Conservation (phyloP, 306 rosid genomes). For the Cercis canadensis region DNA sequence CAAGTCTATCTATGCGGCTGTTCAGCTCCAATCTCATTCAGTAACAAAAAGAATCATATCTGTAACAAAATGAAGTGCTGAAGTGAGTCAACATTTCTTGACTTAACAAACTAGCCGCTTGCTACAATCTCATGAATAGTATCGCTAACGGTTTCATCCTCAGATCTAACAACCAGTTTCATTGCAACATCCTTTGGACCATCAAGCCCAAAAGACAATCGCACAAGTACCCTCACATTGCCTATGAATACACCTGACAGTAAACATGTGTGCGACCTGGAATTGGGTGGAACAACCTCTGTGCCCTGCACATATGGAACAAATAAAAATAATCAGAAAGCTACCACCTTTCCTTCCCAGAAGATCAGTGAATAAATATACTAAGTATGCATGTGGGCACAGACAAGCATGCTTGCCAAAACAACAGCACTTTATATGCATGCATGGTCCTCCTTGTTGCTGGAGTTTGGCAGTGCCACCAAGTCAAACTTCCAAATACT, state of each 20-base stretch:
- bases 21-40: slow-evolving; percentile 40
- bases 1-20: slow-evolving; percentile 47
- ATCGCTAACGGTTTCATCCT: slow-evolving; percentile 73
- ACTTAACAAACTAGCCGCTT: slow-evolving; percentile 68
- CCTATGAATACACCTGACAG: slow-evolving; percentile 87
- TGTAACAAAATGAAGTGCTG: slow-evolving; percentile 35
- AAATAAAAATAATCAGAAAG: slow-evolving; percentile 29
- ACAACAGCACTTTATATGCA: neutral
- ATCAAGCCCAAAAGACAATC: slow-evolving; percentile 87
- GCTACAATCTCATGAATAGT: slow-evolving; percentile 93
- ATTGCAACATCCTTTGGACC: slow-evolving; percentile 91
- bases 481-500: slow-evolving; percentile 7
- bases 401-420: neutral
- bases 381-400: slow-evolving; percentile 5
- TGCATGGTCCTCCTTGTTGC: slow-evolving; percentile 5
- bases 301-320: slow-evolving; percentile 71
- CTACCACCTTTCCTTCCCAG: too few relatives aligned
- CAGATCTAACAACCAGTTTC: slow-evolving; percentile 90
- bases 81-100: slow-evolving; percentile 36
- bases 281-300: slow-evolving; percentile 82
- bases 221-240: slow-evolving; percentile 80
- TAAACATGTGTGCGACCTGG: slow-evolving; percentile 87
- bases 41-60: slow-evolving; percentile 23
- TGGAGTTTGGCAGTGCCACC: slow-evolving; percentile 3
- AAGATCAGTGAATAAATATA: slow-evolving; percentile 7